These are phyloP conservation scores for Pistacia atlantica DNA, from an alignment of 345 rosid species.

Conservation along the genomic window DNA sequence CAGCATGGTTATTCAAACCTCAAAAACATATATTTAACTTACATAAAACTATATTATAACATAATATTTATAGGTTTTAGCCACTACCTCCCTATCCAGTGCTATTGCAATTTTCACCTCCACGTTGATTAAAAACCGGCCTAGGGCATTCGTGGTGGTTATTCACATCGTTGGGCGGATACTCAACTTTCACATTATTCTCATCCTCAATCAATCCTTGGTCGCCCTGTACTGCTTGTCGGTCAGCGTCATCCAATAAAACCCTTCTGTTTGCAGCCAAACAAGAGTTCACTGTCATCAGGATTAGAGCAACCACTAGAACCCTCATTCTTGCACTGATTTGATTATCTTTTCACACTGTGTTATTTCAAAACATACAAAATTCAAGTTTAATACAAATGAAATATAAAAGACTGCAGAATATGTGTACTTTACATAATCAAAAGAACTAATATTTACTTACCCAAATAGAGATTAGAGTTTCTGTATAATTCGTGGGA, in stretches of 20 bases:
- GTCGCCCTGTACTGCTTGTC: neutral
- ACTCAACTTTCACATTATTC: neutral
- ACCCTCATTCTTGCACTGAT: conserved; percentile 26
- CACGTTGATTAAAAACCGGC: conserved; percentile 6
- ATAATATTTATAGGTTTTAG: neutral
- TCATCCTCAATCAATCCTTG: neutral
- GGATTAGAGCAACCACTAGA: conserved; percentile 22
- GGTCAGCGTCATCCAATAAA: neutral
- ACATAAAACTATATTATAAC: neutral
- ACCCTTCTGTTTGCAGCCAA: conserved; percentile 13
- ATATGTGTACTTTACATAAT: neutral
- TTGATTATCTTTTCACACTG: neutral
- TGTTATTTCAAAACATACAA: neutral
- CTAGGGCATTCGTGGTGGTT: conserved; percentile 36
- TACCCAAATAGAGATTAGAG: neutral
- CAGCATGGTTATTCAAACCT: neutral
- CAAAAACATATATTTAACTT: neutral
- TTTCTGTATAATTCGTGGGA: neutral
- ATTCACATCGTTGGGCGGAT: conserved; percentile 14
- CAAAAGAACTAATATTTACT: neutral
- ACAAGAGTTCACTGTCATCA: conserved; percentile 30
- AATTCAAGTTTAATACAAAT: neutral
- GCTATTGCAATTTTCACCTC: conserved; percentile 9
- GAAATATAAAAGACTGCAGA: no score
- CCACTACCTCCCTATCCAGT: conserved; percentile 6